Conservation (phyloP, 352 stramenopile genomes). For the Phytopythium boreale region DNA sequence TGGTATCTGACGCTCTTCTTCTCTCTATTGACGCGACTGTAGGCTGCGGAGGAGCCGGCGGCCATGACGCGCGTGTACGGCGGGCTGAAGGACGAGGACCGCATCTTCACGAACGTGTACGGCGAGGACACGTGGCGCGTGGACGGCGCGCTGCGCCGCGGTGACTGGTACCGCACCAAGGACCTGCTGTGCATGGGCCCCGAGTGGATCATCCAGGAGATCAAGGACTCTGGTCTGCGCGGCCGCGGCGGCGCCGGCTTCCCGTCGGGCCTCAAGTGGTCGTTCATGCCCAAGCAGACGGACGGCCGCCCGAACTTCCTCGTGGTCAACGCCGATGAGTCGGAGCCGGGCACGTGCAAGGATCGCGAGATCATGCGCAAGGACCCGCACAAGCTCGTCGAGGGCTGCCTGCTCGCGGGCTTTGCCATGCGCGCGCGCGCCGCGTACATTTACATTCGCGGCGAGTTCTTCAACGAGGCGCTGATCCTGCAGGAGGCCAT, state of each 20-base stretch:
- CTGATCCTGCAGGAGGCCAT: slow-evolving; percentile 98
- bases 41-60: slow-evolving; percentile 37
- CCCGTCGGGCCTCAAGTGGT: slow-evolving; percentile 99
- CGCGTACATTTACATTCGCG: slow-evolving; percentile 99
- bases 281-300: slow-evolving; percentile 99
- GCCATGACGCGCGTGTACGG: slow-evolving; percentile 88
- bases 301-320: slow-evolving; percentile 98
- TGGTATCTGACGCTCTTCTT: background rate
- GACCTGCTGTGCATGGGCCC: slow-evolving; percentile 98
- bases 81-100: slow-evolving; percentile 97
- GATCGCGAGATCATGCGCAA: slow-evolving; percentile 99
- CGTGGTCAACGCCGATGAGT: slow-evolving; percentile 99
- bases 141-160: slow-evolving; percentile 88
- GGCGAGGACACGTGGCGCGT: slow-evolving; percentile 93
- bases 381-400: slow-evolving; percentile 99
- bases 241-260: slow-evolving; percentile 98
- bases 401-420: slow-evolving; percentile 97
- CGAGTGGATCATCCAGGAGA: slow-evolving; percentile 99
- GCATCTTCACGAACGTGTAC: slow-evolving; percentile 99
- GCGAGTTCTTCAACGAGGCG: slow-evolving; percentile 99
- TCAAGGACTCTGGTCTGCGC: slow-evolving; percentile 98
- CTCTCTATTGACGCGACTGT: background rate
- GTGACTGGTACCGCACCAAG: slow-evolving; percentile 97
- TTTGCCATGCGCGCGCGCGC: slow-evolving; percentile 98
- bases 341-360: slow-evolving; percentile 99